Conservation (phyloP, 805 yeast genomes). For the Ogataea ganodermae region DNA sequence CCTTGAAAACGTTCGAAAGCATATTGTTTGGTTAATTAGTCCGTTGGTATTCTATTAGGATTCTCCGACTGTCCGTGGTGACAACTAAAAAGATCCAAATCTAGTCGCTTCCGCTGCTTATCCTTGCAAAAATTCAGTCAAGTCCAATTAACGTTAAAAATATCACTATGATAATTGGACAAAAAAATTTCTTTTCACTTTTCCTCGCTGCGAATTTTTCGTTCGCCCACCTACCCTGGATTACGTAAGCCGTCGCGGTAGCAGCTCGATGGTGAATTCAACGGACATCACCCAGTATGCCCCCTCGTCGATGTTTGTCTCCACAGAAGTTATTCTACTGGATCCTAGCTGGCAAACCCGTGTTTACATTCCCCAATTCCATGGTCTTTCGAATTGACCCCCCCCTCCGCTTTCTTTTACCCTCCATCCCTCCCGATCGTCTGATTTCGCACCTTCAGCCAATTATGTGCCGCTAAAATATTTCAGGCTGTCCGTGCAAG, state of each 20-base stretch:
- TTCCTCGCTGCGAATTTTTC: constrained; percentile 14
- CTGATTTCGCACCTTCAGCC: not conserved
- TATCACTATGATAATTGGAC: constrained; percentile 29
- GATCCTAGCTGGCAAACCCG: no score
- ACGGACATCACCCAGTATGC: not conserved
- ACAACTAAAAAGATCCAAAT: constrained; percentile 4
- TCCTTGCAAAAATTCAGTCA: constrained; percentile 3
- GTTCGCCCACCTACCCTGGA: not conserved
- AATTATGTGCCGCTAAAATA: constrained; percentile 1
- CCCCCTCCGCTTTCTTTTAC: not conserved
- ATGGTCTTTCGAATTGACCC: no score
- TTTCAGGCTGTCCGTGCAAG: not conserved
- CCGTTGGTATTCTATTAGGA: not conserved
- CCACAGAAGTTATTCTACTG: no score
- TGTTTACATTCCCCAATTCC: no score
- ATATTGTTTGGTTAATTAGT: constrained; percentile 19
- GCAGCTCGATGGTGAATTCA: no score
- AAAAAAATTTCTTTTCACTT: constrained; percentile 12
- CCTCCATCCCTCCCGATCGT: not conserved
- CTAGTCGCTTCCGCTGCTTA: not conserved
- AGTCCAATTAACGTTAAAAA: constrained; percentile 17
- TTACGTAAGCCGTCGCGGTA: constrained; percentile 3
- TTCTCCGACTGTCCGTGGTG: not conserved
- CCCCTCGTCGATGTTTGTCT: no score
- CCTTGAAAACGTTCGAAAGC: constrained; percentile 38